Base-by-base conservation (phyloP, 2,329 filamentous ascomycete genomes). In the Elsinoe ampelina region DNA sequence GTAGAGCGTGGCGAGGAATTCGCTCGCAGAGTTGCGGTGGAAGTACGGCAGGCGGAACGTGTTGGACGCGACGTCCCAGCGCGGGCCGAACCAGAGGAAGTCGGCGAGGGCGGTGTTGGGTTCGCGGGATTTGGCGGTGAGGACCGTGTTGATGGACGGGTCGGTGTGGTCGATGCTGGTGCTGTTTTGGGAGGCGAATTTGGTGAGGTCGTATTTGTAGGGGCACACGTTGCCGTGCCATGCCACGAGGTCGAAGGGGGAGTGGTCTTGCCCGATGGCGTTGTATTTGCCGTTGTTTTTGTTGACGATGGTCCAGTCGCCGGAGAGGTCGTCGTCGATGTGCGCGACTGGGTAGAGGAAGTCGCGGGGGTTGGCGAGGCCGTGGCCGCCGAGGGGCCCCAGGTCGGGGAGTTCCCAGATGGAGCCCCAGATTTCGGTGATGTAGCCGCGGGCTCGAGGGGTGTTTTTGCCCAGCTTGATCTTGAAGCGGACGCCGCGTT, bases 181-280 rank as follows among this genome's bases (percentile, higher is more conserved):
- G 57, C 65, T 65, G 59, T 70, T 70, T 52, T 70, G 68, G 5
- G 67, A 68, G 2, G 67, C 68, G 59, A 72, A 73, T 58, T 78
- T 79, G 6, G 76, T 78, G 3, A 81, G 65, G 52, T 78, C 78
- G 63, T 81, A 81, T 66, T 61, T 80, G 68, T 75, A 80, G 0
- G 78, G 78, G 7, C 70, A 67, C n/a, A 70, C 68, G 47, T 71
- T 72, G 20, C 70, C 70, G 58, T 72, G 69, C 70, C 70, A 72
- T 10, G 70, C 70, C 7, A 72, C 67, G 5, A 73, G 66, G 50
- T 78, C 74, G 58, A 77, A 77, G 1, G 71, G 69, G 52, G 65
- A 68, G 61, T 72, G 70, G 45, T 71, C 65, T 55, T 72, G 70
- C 22, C 67, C 61, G n/a, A 70, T 68, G 30, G 65, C 63, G 15